phyloP scores from a whole-genome alignment of 352 stramenopile genomes.

The Aphanomyces stellatus region DNA sequence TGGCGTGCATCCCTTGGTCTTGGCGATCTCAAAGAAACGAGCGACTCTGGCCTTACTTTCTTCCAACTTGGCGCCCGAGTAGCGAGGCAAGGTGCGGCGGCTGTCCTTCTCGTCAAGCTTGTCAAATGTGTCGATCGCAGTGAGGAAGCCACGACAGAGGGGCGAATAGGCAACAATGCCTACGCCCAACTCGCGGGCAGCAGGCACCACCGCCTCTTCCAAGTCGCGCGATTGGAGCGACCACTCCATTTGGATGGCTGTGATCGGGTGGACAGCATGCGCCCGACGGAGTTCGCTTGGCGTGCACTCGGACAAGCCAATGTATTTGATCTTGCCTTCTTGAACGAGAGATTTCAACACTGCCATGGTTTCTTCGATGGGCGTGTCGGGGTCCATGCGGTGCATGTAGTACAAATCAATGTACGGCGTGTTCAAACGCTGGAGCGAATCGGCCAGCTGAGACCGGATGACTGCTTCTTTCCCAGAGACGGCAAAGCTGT shows the following conservation, averaged over 20 bases:
- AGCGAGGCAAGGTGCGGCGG: conserved; percentile 5
- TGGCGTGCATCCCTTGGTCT: conserved; percentile 21
- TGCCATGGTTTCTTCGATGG: conserved; percentile 58
- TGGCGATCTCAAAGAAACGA: conserved; percentile 13
- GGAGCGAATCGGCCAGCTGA: conserved; percentile 44
- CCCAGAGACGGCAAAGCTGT: conserved; percentile 32
- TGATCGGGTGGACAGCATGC: conserved; percentile 23
- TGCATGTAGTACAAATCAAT: conserved; percentile 66
- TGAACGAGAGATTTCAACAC: conserved; percentile 21
- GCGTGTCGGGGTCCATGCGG: conserved; percentile 45
- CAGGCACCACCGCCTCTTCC: conserved; percentile 18
- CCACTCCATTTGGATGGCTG: conserved; percentile 26
- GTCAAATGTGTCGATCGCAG: not conserved
- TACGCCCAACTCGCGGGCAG: conserved; percentile 19
- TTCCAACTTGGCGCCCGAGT: not conserved
- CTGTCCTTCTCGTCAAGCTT: conserved; percentile 2
- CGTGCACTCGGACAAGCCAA: conserved; percentile 23
- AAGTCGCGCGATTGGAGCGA: conserved; percentile 12
- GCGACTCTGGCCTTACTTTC: not conserved
- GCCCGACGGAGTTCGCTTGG: conserved; percentile 17
- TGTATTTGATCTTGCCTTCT: conserved; percentile 24
- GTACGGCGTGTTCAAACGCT: conserved; percentile 48
- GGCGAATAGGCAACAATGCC: conserved; percentile 22
- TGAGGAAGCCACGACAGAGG: conserved; percentile 17
- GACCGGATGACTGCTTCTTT: conserved; percentile 53